These are phyloP conservation scores for Saturnispora serradocipensis DNA, from an alignment of 805 yeast genomes.

Conservation along the genomic window DNA sequence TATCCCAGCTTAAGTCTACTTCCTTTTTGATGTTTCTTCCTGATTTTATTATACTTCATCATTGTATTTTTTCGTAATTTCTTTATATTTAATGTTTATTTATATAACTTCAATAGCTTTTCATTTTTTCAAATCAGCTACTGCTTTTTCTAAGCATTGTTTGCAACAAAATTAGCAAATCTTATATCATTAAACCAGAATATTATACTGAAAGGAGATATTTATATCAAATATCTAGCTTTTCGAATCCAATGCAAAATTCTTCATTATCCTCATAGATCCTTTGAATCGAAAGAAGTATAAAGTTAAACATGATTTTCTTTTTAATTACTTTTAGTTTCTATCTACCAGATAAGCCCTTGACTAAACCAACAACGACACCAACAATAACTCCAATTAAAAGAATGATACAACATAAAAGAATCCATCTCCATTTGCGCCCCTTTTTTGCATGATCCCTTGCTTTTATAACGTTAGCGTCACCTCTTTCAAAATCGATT, in stretches of 20 bases:
- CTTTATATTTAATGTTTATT: background rate
- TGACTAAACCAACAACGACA: conserved; percentile 45
- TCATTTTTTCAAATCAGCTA: background rate
- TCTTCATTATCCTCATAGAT: background rate
- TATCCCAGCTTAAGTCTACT: background rate
- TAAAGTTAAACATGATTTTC: background rate
- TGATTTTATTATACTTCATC: background rate
- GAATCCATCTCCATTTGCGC: conserved; percentile 79
- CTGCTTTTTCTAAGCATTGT: too few species aligned
- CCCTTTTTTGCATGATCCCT: conserved; percentile 74
- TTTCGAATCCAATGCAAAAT: background rate
- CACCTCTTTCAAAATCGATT: conserved; percentile 81
- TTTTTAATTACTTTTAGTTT: background rate
- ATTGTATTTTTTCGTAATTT: background rate
- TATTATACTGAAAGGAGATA: background rate
- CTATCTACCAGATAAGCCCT: conserved; percentile 10
- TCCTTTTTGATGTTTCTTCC: too few species aligned
- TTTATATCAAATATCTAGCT: background rate
- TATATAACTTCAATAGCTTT: background rate
- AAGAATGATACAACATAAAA: conserved; percentile 43
- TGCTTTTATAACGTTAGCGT: conserved; percentile 81
- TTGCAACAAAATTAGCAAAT: background rate
- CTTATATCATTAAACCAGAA: background rate
- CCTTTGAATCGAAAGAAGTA: background rate
- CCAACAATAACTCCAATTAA: conserved; percentile 38